A percentile compares a stretch with the other conserved stretches of the same genome.
These are phyloP conservation scores for Dysphania ambrosioides DNA, from an alignment of 148 eudicot species.

Conservation along the genomic window DNA sequence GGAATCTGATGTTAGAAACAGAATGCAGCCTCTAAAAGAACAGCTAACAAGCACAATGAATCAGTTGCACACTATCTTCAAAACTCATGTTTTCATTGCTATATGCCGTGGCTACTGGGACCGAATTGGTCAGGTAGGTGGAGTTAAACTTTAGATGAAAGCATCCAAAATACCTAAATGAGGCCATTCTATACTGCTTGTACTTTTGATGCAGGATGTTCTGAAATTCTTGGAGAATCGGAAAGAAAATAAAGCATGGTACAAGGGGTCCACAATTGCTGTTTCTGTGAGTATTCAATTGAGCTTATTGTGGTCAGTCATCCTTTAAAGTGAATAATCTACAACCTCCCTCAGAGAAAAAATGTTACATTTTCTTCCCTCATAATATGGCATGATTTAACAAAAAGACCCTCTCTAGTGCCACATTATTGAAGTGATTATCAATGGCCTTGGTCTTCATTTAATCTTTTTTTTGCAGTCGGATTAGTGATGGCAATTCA, in stretches of 20 bases:
- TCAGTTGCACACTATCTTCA: slow-evolving; percentile 59
- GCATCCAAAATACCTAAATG: neutral
- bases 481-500: neutral
- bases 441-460: neutral
- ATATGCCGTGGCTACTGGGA: slow-evolving; percentile 80
- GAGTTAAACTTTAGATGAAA: neutral
- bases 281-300: slow-evolving; percentile 57
- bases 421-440: neutral
- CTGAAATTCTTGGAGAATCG: slow-evolving; percentile 74
- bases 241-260: slow-evolving; percentile 85
- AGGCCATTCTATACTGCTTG: neutral
- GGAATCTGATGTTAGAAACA: slow-evolving; percentile 60
- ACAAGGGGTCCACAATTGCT: slow-evolving; percentile 66
- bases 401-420: too few species aligned
- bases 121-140: slow-evolving; percentile 71
- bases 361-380: too few species aligned
- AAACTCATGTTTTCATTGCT: slow-evolving; percentile 60
- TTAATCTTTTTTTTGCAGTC: neutral
- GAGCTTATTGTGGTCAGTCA: neutral
- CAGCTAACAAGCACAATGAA: slow-evolving; percentile 55
- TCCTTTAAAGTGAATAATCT: too few species aligned
- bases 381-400: too few species aligned
- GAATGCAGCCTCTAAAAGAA: slow-evolving; percentile 71
- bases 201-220: slow-evolving; percentile 54
- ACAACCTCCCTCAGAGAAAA: too few species aligned